These are phyloP conservation scores for Pholiota conissans DNA, from an alignment of 768 basidiomycete species.

Conservation along the genomic window DNA sequence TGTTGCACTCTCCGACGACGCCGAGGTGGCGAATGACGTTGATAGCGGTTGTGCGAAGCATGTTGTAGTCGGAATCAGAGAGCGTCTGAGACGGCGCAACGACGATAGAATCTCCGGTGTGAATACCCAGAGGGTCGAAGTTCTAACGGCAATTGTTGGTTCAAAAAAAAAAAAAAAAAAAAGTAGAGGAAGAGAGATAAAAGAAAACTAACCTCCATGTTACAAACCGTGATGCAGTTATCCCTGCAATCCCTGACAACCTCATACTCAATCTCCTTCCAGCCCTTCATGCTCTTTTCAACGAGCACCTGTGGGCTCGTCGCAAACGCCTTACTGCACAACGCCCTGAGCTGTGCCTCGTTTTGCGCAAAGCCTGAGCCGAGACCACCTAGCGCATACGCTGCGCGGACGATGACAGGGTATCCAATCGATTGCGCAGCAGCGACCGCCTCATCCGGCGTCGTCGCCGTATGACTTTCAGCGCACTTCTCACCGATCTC, in stretches of 20 bases:
- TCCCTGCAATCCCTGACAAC: conserved; percentile 97
- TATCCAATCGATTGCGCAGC: conserved; percentile 88
- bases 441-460: conserved; percentile 74
- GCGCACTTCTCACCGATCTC: conserved; percentile 96
- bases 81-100: conserved; percentile 97
- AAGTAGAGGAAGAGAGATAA: not conserved
- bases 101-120: conserved; percentile 98
- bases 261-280: conserved; percentile 99
- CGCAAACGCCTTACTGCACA: conserved; percentile 95
- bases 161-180: no score
- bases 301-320: conserved; percentile 98
- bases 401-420: conserved; percentile 95
- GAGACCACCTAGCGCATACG: conserved; percentile 93
- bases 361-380: conserved; percentile 97
- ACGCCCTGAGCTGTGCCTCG: conserved; percentile 81
- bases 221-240: conserved; percentile 99
- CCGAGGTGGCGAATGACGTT: conserved; percentile 99
- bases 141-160: no score
- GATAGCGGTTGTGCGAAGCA: conserved; percentile 97
- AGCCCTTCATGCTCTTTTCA: conserved; percentile 99
- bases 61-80: conserved; percentile 99
- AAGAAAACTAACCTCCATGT: conserved; percentile 91
- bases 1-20: conserved; percentile 98
- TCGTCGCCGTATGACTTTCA: conserved; percentile 86
- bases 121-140: conserved; percentile 97